Evolutionary conservation across 2,329 filamentous ascomycete species (phyloP).

Genomic region (Hortaea werneckii): DNA sequence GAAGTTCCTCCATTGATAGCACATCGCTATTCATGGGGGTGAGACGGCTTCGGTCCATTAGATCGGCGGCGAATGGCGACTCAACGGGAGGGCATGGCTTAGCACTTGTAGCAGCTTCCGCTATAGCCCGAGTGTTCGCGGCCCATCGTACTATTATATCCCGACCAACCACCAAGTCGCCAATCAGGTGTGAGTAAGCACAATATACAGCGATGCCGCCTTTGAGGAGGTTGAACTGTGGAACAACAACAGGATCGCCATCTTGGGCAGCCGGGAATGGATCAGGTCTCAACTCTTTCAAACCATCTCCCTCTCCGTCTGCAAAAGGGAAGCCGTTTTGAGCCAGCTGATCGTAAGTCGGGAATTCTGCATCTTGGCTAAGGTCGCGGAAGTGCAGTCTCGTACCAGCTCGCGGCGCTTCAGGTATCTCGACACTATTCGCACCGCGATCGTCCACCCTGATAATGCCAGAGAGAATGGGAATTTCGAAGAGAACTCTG

Average conservation of each 20-base stretch:
- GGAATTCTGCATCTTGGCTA: conserved; percentile 2
- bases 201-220: conserved; percentile 3
- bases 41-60: not conserved
- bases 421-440: conserved; percentile 2
- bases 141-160: conserved; percentile 2
- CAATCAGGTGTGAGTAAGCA: conserved; percentile 3
- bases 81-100: not conserved
- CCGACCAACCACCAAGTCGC: conserved; percentile 1
- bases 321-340: conserved; percentile 1
- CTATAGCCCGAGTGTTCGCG: not conserved
- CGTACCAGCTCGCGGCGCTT: conserved; percentile 4
- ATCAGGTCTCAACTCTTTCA: conserved; percentile 1
- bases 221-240: conserved; percentile 1
- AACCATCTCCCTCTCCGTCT: conserved; percentile 2
- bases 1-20: not conserved
- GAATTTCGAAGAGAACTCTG: not conserved
- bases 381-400: conserved; percentile 4
- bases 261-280: not conserved
- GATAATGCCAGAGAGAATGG: conserved; percentile 1
- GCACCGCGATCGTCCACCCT: conserved; percentile 3
- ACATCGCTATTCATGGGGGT: not conserved
- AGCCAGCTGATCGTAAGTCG: conserved; percentile 3
- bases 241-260: conserved; percentile 1
- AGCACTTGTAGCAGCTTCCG: not conserved
- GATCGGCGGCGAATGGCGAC: not conserved